Evolutionary conservation across 352 stramenopile genomes (phyloP).

Genomic region (Phytopythium helicoides): DNA sequence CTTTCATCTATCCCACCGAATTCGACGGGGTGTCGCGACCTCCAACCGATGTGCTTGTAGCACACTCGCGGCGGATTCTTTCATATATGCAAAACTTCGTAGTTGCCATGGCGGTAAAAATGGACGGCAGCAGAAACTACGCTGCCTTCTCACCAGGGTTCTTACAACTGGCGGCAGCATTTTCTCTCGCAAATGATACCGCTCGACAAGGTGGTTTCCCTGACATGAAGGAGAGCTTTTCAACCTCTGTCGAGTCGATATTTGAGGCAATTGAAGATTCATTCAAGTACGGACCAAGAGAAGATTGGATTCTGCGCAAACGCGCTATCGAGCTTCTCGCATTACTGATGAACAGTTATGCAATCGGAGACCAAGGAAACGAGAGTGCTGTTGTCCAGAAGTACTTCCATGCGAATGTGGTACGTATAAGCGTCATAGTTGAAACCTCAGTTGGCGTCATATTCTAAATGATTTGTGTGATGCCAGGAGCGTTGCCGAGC

Average conservation of each 20-base stretch:
- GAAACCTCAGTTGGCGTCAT: no score
- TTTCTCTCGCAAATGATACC: conserved; percentile 27
- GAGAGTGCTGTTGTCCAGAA: conserved; percentile 11
- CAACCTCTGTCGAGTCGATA: conserved; percentile 34
- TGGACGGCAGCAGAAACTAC: conserved; percentile 50
- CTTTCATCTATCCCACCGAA: conserved; percentile 41
- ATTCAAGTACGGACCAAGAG: conserved; percentile 42
- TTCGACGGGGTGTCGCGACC: conserved; percentile 47
- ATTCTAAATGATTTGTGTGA: not conserved
- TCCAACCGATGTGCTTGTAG: conserved; percentile 16
- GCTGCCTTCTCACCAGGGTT: conserved; percentile 43
- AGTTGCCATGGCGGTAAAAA: conserved; percentile 28
- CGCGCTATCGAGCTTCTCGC: conserved; percentile 50
- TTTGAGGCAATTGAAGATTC: conserved; percentile 60
- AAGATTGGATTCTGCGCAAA: conserved; percentile 57
- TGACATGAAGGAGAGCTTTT: conserved; percentile 27
- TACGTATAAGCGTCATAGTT: no score
- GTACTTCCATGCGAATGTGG: conserved; percentile 32
- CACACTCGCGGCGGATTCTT: conserved; percentile 31
- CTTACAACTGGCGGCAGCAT: conserved; percentile 39
- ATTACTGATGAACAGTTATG: conserved; percentile 44
- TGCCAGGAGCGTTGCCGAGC: conserved; percentile 32
- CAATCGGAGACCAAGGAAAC: conserved; percentile 17
- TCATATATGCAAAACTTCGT: conserved; percentile 38
- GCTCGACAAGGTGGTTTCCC: conserved; percentile 18